phyloP scores from a whole-genome alignment of 1,284 basidiomycete genomes.

The Mycena citricolor region DNA sequence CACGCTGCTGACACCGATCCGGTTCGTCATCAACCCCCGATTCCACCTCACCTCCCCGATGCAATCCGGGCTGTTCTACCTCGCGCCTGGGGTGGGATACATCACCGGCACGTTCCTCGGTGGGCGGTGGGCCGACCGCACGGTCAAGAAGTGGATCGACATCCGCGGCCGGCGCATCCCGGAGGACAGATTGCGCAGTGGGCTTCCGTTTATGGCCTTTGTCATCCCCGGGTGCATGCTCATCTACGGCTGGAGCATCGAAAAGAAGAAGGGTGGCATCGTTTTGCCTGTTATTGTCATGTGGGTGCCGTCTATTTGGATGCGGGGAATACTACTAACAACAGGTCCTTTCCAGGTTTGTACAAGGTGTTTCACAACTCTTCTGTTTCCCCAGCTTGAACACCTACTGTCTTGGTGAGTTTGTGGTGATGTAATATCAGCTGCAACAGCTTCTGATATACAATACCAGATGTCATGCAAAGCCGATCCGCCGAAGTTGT shows the following conservation, averaged over 20 bases:
- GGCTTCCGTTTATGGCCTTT: constrained; percentile 11
- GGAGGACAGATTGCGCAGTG: constrained; percentile 20
- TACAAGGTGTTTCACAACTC: constrained; percentile 18
- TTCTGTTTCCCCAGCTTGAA: constrained; percentile 22
- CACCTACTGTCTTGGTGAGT: constrained; percentile 24
- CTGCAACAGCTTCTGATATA: no score
- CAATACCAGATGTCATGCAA: constrained; percentile 24
- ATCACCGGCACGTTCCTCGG: constrained; percentile 17
- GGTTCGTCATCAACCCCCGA: constrained; percentile 22
- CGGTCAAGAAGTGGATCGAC: constrained; percentile 20
- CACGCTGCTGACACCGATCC: constrained; percentile 16
- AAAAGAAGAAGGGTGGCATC: constrained; percentile 18
- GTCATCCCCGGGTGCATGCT: constrained; percentile 20
- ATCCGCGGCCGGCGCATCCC: constrained; percentile 19
- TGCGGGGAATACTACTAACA: not conserved
- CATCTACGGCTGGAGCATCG: constrained; percentile 22
- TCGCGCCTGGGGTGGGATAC: constrained; percentile 19
- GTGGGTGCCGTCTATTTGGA: constrained; percentile 1
- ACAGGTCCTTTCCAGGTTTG: constrained; percentile 11
- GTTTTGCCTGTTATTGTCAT: constrained; percentile 20
- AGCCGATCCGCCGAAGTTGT: constrained; percentile 21
- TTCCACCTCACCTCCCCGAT: constrained; percentile 18
- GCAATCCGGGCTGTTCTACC: constrained; percentile 22
- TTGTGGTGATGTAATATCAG: no score
- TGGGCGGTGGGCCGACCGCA: constrained; percentile 21